Evolutionary conservation across 2,329 filamentous ascomycete species (phyloP).

Genomic region (Fusarium fujikuroi): DNA sequence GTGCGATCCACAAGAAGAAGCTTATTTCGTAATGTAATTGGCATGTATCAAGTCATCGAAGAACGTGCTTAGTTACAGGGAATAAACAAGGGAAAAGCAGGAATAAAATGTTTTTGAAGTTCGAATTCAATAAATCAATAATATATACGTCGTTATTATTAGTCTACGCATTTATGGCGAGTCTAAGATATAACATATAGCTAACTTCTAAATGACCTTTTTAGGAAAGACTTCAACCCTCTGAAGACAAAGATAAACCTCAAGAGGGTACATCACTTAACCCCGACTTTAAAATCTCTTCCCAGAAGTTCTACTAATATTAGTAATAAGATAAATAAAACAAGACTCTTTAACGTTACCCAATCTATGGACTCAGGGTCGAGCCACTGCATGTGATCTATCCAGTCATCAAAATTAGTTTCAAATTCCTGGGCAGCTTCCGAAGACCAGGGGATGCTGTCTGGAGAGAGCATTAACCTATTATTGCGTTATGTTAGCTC

Average conservation of each 20-base stretch:
- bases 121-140: too few species aligned
- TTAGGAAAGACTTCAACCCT: too few species aligned
- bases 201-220: too few species aligned
- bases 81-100: too few species aligned
- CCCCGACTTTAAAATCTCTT: not conserved
- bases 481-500: not conserved
- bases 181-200: too few species aligned
- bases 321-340: not conserved
- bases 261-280: not conserved
- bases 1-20: too few species aligned
- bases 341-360: not conserved
- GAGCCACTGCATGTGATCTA: not conserved
- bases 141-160: too few species aligned
- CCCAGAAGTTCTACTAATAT: not conserved
- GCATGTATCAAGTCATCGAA: too few species aligned
- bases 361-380: not conserved
- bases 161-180: too few species aligned
- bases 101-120: too few species aligned
- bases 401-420: not conserved
- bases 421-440: not conserved
- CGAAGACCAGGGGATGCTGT: not conserved
- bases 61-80: too few species aligned
- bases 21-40: too few species aligned
- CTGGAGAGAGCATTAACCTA: not conserved
- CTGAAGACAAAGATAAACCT: not conserved